Evolutionary conservation across 805 yeast species (phyloP), one percentile per base, ranked within the genome.

Genomic region (Wickerhamiella slavikovae): DNA sequence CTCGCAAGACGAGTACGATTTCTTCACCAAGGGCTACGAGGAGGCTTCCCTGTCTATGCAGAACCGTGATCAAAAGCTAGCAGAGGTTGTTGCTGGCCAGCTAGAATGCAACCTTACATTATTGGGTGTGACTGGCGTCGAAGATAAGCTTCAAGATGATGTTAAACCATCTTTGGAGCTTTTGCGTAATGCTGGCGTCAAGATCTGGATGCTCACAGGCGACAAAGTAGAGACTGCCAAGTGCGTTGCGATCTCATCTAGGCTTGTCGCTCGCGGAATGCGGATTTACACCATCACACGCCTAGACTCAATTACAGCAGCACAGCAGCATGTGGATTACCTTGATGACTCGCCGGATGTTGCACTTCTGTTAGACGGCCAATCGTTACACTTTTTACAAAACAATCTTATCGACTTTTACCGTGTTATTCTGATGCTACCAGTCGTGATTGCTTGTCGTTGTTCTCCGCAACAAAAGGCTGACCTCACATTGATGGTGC

Each of bases 381-480:
- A 83, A 47, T 79, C 94, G 2, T 54, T 89, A 28, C 73, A 71
- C 2, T 54, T 69, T 17, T 79, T 66, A 43, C 56, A 80, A 58
- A 64, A 62, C 24, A 58, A 68, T 41, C 71, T 60, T 52, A 62
- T 63, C 35, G 54, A 64, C 20, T 89, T 89, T 47, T 78, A 83
- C 36, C 68, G 66, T 11, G 62, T 73, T 29, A 93, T 74, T 2
- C 68, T 83, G 16, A 58, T 61, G 31, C 60, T 91, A 17, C 95
- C 98, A 0, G 76, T 92, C 1, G 96, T 91, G n/a, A 70, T 89
- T 45, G 96, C 98, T 1, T 89, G 98, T 49, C 75, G 99, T 40
- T 89, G 99, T 54, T 73, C 95, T 1, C 99, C 99, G 0, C 96
- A 91, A 51, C 99, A 89, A 45, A 89, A 89, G 49, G 96, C 96